Base-by-base conservation (phyloP, 1,139 yeast genomes). In the Yamadazyma triangularis region DNA sequence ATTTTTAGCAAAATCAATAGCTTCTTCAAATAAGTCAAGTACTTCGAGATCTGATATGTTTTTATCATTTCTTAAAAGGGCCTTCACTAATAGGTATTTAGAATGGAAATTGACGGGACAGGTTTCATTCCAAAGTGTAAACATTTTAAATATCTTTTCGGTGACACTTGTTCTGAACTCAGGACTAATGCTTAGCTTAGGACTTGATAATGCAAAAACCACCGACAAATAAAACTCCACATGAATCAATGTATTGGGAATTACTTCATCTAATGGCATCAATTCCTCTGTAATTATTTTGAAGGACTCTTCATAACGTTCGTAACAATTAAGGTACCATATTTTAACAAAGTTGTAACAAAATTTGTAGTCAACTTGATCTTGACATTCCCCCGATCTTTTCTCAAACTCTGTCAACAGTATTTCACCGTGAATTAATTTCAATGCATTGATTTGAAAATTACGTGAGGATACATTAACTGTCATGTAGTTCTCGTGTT, bases 11-110 rank as follows among this genome's bases (percentile, higher is more conserved):
- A 39, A 33, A 14, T 62, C 68, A 13, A 73, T 57, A 0, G 78
- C 70, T 24, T 59, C 68, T 36, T 72, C 76, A 45, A 66, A 74
- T 11, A 54, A 41, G 36, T 73, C 79, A 11, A 74, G 47, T 3
- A 64, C 53, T 15, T 54, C 60, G 23, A 74, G 48, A 14, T 61
- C 57, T 8, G 39, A 28, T 2, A 39, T 32, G 2, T 39, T 39
- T 8, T 51, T 48, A 15, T 46, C 41, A 8, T 38, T 31, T 11
- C 35, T 41, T 28, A 51, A 31, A 27, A 64, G 50, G 1, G 74
- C 73, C 28, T 52, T 50, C 18, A 70, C 39, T 3, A 63, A 44
- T 23, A 58, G 39, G 31, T 48, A 48, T 43, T 65, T 67, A 22
- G 65, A 50, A 13, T 44, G 42, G 39, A 70, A 70, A 31, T 56